These are phyloP conservation scores for Pichia ethanolica DNA, from an alignment of 805 yeast species.

Conservation along the genomic window DNA sequence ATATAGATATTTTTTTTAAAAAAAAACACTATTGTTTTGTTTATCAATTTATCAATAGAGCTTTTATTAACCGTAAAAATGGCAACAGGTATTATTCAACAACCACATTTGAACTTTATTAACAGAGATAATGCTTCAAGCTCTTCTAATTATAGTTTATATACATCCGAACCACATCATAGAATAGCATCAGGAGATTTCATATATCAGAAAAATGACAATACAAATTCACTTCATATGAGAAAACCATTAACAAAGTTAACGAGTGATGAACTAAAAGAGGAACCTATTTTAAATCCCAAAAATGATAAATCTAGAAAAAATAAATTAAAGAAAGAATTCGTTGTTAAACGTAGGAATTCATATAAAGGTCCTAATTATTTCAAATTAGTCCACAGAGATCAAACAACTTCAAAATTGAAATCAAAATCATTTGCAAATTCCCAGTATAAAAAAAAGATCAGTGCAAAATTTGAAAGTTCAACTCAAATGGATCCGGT, in stretches of 20 bases:
- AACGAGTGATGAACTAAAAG: background rate
- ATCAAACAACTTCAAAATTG: background rate
- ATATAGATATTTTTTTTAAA: too few species aligned
- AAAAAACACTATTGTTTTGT: too few species aligned
- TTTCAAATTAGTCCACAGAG: background rate
- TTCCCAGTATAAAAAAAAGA: background rate
- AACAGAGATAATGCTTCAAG: background rate
- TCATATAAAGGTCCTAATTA: constrained; percentile 6
- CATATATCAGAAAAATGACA: constrained; percentile 1
- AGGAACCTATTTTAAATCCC: background rate
- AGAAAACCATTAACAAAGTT: background rate
- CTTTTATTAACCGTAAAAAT: background rate
- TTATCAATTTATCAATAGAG: too few species aligned
- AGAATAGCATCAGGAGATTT: constrained; percentile 4
- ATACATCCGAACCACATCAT: constrained; percentile 5
- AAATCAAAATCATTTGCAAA: background rate
- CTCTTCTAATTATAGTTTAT: constrained; percentile 3
- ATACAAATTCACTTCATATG: background rate
- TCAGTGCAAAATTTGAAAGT: background rate
- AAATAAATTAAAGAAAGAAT: constrained; percentile 2
- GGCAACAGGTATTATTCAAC: constrained; percentile 2
- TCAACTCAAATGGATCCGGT: constrained; percentile 8
- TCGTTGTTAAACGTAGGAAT: constrained; percentile 8
- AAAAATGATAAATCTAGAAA: background rate
- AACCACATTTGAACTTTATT: background rate